Evolutionary conservation across 2,329 filamentous ascomycete species (phyloP).

Genomic region (Cordyceps cicadae): DNA sequence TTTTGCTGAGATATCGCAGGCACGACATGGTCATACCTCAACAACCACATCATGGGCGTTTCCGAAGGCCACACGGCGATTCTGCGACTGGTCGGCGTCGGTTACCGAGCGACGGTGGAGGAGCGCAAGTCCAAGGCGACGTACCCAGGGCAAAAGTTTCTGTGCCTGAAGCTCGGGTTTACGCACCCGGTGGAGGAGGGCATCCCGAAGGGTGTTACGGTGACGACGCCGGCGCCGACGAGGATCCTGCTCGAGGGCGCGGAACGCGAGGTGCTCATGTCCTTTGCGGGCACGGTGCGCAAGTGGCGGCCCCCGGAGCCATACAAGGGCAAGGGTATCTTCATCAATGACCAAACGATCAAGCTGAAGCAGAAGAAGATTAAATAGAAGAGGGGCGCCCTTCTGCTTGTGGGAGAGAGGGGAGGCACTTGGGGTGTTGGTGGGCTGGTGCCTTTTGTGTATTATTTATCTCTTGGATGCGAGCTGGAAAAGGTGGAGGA

Average conservation of each 20-base stretch:
- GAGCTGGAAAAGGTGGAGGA: background rate
- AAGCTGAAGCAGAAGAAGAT: conserved; percentile 98
- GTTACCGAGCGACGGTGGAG: conserved; percentile 86
- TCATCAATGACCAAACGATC: conserved; percentile 95
- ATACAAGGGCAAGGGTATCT: conserved; percentile 99
- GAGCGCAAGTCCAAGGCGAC: conserved; percentile 62
- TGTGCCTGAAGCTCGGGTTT: conserved; percentile 91
- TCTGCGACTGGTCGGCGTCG: conserved; percentile 85
- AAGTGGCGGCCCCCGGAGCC: conserved; percentile 88
- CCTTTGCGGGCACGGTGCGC: conserved; percentile 82
- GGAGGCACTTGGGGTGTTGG: background rate
- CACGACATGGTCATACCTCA: conserved; percentile 80
- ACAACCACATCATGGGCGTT: conserved; percentile 86
- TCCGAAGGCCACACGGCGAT: conserved; percentile 95
- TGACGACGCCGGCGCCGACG: conserved; percentile 83
- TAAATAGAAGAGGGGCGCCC: conserved; percentile 48
- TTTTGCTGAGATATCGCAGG: conserved; percentile 41
- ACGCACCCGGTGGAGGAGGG: conserved; percentile 90
- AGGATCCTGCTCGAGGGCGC: conserved; percentile 82
- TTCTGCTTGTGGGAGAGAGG: background rate
- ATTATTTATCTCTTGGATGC: background rate
- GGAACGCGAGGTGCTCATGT: conserved; percentile 78
- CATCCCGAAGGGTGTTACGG: conserved; percentile 74
- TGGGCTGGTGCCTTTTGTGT: background rate
- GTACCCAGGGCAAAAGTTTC: conserved; percentile 77